phyloP scores from a whole-genome alignment of 192 early-diverging fungal species.

The Gaertneriomyces sp. region DNA sequence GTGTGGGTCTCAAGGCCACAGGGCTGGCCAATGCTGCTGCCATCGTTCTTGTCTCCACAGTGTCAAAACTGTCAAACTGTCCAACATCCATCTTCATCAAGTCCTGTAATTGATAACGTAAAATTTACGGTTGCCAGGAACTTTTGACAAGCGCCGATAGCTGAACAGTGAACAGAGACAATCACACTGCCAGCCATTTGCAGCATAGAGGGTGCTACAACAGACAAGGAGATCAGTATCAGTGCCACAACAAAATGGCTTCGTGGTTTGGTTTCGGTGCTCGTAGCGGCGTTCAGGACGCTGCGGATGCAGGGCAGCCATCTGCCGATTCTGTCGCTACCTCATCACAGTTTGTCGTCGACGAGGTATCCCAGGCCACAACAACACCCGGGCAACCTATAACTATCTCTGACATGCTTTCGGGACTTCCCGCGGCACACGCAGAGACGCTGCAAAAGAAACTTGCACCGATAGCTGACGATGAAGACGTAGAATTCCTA shows the following conservation, averaged over 20 bases:
- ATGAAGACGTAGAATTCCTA: slow-evolving; percentile 46
- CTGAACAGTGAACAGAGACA: background rate
- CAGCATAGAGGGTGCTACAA: too few relatives aligned
- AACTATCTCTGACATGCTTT: slow-evolving; percentile 26
- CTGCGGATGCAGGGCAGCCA: background rate
- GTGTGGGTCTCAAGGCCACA: too few relatives aligned
- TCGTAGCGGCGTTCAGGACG: background rate
- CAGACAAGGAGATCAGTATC: too few relatives aligned
- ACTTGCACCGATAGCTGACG: slow-evolving; percentile 15
- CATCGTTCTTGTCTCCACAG: background rate
- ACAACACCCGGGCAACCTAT: background rate
- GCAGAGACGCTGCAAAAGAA: slow-evolving; percentile 23
- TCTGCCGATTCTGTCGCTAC: too few relatives aligned
- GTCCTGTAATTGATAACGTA: background rate
- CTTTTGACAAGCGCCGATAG: background rate
- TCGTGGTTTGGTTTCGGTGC: too few relatives aligned
- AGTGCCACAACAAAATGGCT: too few relatives aligned
- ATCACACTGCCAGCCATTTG: too few relatives aligned
- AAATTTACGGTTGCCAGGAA: background rate
- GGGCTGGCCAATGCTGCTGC: too few relatives aligned
- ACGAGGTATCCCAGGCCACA: too few relatives aligned
- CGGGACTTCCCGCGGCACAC: slow-evolving; percentile 2
- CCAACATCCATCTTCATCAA: background rate
- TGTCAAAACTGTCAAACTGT: background rate
- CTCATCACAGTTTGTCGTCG: too few relatives aligned